Base-by-base conservation (phyloP, 108 stramenopile genomes). In the Cyclostephanos tholiformis region DNA sequence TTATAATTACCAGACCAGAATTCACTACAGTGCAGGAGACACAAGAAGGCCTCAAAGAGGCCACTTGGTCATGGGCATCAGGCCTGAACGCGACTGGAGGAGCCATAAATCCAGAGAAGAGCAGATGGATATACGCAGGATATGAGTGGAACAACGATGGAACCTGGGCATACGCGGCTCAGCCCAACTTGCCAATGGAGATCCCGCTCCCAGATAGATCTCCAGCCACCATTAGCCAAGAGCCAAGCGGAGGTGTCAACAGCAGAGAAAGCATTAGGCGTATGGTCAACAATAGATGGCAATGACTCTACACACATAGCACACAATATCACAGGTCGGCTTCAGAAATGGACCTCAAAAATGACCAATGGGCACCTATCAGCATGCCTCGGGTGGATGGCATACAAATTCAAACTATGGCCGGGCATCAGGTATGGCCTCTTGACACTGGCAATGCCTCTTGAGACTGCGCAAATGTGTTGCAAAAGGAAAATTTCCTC, bases 361-460 rank as follows among this genome's bases (percentile, higher is more conserved):
- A 17, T 29, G 23, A 29, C 57, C 4, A 58, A 58, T 14, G 27
- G 27, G 3, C 57, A 29, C 27, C 57, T 58, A 0, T 13, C 57
- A 6, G 16, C 27, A 2, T 3, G 16, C 27, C 27, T 58, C 11
- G 57, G 27, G 3, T 58, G 57, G 57, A 58, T 26, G 0, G 23
- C 57, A 7, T 58, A 58, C 57, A 25, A 29, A 29, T 58, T 26
- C 27, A 58, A 58, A 13, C 57, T 58, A 6, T 58, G 57, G 57
- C 29, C 57, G 6, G 27, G 57, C 1, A 26, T 58, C 3, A 25
- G 57, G 6, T 58, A 58, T 58, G 57, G 57, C 2, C 23, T 58
- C 27, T 25, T 13, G 9, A 58, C 57, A 29, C 57, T 58, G 29
- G 23, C 27, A 2, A 58, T 29, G 29, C n/a, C 36, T 7, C 20